Conservation (phyloP, 164 flowering plant species). For the Amborella trichopoda region DNA sequence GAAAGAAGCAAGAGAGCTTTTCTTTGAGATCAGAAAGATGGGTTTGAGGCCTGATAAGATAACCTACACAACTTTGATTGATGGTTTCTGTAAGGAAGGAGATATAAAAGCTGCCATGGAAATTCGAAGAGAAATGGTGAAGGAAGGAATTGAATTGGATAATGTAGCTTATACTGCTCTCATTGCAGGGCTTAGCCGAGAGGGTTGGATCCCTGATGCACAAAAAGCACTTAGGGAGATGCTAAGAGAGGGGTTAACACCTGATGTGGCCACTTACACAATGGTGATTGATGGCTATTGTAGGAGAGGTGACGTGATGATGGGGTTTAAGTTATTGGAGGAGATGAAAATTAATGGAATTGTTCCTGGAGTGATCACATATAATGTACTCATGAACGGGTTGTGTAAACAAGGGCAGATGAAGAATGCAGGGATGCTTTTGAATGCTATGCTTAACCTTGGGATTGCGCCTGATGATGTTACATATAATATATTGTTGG, state of each 20-base stretch:
- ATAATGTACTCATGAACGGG: slow-evolving; percentile 73
- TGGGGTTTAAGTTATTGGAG: slow-evolving; percentile 49
- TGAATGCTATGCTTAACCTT: slow-evolving; percentile 59
- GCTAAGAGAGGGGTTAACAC: slow-evolving; percentile 34
- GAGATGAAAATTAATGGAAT: slow-evolving; percentile 52
- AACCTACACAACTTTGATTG: slow-evolving; percentile 67
- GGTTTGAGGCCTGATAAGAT: slow-evolving; percentile 60
- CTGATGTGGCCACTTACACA: slow-evolving; percentile 60
- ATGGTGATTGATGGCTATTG: slow-evolving; percentile 72
- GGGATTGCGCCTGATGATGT: slow-evolving; percentile 73
- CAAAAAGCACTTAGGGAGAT: slow-evolving; percentile 53
- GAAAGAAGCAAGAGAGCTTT: slow-evolving; percentile 32
- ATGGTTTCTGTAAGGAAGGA: slow-evolving; percentile 69
- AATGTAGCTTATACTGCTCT: slow-evolving; percentile 63
- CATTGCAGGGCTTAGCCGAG: slow-evolving; percentile 48
- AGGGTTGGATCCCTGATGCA: slow-evolving; percentile 41
- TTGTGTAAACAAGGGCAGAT: slow-evolving; percentile 60
- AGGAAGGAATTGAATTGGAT: slow-evolving; percentile 56
- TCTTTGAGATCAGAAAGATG: slow-evolving; percentile 33
- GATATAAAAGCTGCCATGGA: slow-evolving; percentile 47
- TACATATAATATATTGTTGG: slow-evolving; percentile 65
- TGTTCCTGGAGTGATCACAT: slow-evolving; percentile 44
- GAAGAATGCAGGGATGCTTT: slow-evolving; percentile 58
- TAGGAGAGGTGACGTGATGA: slow-evolving; percentile 49
- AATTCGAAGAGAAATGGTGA: slow-evolving; percentile 34